Conservation (phyloP, 306 rosid species). For the Notholithocarpus densiflorus region DNA sequence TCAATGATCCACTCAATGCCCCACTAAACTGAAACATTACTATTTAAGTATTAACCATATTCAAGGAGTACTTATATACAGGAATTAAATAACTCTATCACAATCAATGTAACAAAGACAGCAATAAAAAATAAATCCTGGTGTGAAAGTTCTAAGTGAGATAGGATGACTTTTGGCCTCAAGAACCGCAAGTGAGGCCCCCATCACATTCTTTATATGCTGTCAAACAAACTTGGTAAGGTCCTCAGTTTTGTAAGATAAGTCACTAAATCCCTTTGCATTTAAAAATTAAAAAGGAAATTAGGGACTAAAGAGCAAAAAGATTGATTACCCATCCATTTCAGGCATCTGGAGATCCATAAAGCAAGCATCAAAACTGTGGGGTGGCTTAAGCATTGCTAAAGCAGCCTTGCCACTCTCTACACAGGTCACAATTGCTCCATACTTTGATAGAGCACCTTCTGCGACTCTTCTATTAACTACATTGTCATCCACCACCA, state of each 20-base stretch:
- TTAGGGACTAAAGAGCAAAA: slow-evolving; percentile 2
- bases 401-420: slow-evolving; percentile 75
- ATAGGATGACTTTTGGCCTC: too few species aligned
- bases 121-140: too few species aligned
- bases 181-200: background rate
- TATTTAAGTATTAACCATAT: background rate
- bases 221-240: background rate
- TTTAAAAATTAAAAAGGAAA: slow-evolving; percentile 6
- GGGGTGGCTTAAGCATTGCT: slow-evolving; percentile 68
- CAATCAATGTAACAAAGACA: too few species aligned
- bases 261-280: slow-evolving; percentile 6
- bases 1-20: background rate
- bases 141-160: too few species aligned
- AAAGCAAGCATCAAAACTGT: slow-evolving; percentile 80
- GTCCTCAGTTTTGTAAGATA: slow-evolving; percentile 11
- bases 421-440: slow-evolving; percentile 76
- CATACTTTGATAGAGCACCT: slow-evolving; percentile 77
- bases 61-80: too few species aligned
- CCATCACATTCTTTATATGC: background rate
- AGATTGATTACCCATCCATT: slow-evolving; percentile 89
- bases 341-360: slow-evolving; percentile 99
- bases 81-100: too few species aligned
- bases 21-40: background rate
- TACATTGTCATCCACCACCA: slow-evolving; percentile 89
- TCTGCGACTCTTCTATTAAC: slow-evolving; percentile 92